phyloP scores from a whole-genome alignment of 345 rosid genomes.

The Linum tenue region DNA sequence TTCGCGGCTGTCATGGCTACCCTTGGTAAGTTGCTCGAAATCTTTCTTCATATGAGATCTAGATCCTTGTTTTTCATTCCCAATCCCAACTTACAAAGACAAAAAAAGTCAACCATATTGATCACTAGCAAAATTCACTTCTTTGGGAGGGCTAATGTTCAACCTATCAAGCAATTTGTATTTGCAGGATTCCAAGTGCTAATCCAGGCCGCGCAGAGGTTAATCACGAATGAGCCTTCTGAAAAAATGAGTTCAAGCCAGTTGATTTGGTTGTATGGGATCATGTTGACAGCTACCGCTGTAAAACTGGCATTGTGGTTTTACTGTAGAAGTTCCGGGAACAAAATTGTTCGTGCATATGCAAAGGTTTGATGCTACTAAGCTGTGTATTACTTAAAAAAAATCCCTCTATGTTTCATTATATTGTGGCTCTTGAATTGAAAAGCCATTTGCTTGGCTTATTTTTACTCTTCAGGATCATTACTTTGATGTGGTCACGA shows the following conservation, averaged over 20 bases:
- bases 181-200: slow-evolving; percentile 69
- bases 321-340: slow-evolving; percentile 71
- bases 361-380: slow-evolving; percentile 20
- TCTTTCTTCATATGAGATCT: too few species aligned
- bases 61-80: too few species aligned
- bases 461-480: slow-evolving; percentile 53
- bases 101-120: too few species aligned
- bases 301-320: slow-evolving; percentile 77
- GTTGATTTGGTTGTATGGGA: slow-evolving; percentile 57
- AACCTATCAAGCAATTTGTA: background rate
- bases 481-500: slow-evolving; percentile 80
- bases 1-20: slow-evolving; percentile 97
- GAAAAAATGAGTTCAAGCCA: slow-evolving; percentile 40
- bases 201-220: slow-evolving; percentile 58
- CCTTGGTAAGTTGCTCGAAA: slow-evolving; percentile 44
- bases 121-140: too few species aligned
- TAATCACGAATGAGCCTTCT: slow-evolving; percentile 36
- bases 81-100: too few species aligned
- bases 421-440: background rate
- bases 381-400: background rate
- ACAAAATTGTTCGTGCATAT: slow-evolving; percentile 78
- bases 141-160: background rate
- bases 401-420: background rate
- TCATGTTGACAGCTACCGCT: slow-evolving; percentile 73
- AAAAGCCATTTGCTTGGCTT: background rate